phyloP scores from a whole-genome alignment of 345 rosid species.

The Arabis hirsuta region DNA sequence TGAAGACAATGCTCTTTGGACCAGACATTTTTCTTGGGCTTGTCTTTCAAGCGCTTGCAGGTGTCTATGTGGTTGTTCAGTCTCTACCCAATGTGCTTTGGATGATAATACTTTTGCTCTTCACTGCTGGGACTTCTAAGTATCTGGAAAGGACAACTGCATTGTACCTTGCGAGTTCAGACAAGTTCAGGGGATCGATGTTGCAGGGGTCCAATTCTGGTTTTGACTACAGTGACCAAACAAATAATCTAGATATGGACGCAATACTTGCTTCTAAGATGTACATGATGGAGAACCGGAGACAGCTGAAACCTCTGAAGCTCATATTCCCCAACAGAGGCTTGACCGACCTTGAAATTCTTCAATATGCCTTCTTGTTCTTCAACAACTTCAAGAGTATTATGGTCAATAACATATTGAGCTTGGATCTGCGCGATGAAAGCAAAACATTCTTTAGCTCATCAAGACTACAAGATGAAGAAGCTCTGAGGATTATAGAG shows the following conservation, averaged over 20 bases:
- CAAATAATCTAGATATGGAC: neutral
- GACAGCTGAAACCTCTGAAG: conserved; percentile 4
- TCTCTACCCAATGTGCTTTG: conserved; percentile 25
- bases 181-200: conserved; percentile 4
- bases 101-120: conserved; percentile 4
- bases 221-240: neutral
- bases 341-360: neutral
- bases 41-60: conserved; percentile 30
- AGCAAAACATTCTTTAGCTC: conserved; percentile 24
- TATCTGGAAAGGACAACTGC: conserved; percentile 49
- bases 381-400: conserved; percentile 30
- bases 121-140: conserved; percentile 39
- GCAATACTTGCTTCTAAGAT: neutral
- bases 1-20: conserved; percentile 50
- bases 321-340: neutral
- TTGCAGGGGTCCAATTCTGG: neutral
- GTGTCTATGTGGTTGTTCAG: conserved; percentile 31
- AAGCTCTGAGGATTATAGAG: conserved; percentile 47
- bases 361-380: conserved; percentile 26
- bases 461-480: neutral
- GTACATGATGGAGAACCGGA: neutral
- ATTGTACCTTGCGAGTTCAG: conserved; percentile 29
- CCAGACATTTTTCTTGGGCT: conserved; percentile 44
- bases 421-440: conserved; percentile 21
- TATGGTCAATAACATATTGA: conserved; percentile 38